Evolutionary conservation across 805 yeast genomes (phyloP).

Genomic region (Suhomyces prunicola): DNA sequence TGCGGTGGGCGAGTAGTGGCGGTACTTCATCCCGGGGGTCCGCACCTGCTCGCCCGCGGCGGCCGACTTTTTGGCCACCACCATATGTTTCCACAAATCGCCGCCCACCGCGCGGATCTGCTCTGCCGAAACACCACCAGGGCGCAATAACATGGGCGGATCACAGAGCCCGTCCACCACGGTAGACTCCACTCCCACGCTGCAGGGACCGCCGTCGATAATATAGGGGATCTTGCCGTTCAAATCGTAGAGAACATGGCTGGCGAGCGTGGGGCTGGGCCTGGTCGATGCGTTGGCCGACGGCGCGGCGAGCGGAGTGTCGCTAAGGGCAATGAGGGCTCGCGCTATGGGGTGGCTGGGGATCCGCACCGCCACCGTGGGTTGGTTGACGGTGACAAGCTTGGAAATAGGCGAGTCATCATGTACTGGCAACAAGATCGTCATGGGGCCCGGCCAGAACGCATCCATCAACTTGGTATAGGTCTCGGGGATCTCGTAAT

Average conservation of each 20-base stretch:
- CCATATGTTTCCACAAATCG: constrained; percentile 56
- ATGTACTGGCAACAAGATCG: constrained; percentile 71
- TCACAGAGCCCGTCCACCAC: constrained; percentile 83
- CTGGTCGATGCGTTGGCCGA: constrained; percentile 95
- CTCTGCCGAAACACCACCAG: constrained; percentile 90
- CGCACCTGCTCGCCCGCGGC: constrained; percentile 65
- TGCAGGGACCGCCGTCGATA: constrained; percentile 85
- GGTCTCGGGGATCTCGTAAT: constrained; percentile 58
- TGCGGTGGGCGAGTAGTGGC: constrained; percentile 91
- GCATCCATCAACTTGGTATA: constrained; percentile 61
- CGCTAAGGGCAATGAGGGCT: constrained; percentile 79
- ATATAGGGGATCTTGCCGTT: constrained; percentile 78
- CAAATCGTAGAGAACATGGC: constrained; percentile 80
- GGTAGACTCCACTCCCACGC: constrained; percentile 90
- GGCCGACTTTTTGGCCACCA: constrained; percentile 64
- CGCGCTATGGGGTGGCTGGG: constrained; percentile 88
- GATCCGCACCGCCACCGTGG: constrained; percentile 88
- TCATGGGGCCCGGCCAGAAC: constrained; percentile 97
- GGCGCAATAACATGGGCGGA: constrained; percentile 88
- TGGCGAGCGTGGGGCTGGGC: constrained; percentile 89
- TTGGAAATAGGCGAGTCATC: constrained; percentile 53
- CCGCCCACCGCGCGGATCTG: constrained; percentile 69
- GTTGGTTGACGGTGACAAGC: constrained; percentile 80
- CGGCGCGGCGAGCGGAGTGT: constrained; percentile 94
- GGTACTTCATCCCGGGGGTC: constrained; percentile 98